Conservation (phyloP, 768 basidiomycete species). For the Asterophora lycoperdoides region DNA sequence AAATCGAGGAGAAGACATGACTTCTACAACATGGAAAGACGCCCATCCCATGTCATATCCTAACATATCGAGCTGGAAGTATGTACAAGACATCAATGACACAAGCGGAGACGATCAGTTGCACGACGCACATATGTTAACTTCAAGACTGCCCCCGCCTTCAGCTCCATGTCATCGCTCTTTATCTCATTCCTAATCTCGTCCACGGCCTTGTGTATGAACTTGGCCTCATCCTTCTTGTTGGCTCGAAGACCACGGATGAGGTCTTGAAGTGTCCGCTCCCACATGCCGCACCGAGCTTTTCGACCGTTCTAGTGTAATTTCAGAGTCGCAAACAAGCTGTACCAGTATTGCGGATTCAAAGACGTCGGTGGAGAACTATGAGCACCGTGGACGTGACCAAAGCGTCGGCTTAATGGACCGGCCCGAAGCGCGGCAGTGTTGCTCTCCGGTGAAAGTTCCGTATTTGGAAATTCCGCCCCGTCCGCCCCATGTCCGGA, state of each 20-base stretch:
- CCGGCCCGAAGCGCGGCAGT: too few species aligned
- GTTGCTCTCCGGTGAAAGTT: too few species aligned
- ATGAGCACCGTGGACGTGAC: too few species aligned
- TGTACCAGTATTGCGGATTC: too few species aligned
- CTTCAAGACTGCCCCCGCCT: constrained; percentile 92
- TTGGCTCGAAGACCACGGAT: constrained; percentile 94
- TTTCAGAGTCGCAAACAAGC: not conserved
- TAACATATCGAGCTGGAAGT: constrained; percentile 89
- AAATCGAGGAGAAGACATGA: constrained; percentile 90
- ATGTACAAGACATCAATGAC: constrained; percentile 9
- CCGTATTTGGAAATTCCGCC: too few species aligned
- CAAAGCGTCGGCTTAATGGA: too few species aligned
- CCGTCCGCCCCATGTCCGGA: too few species aligned
- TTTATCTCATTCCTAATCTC: constrained; percentile 92
- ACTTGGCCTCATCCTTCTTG: constrained; percentile 89
- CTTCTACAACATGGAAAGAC: constrained; percentile 95
- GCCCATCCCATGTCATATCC: constrained; percentile 95
- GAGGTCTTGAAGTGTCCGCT: constrained; percentile 91
- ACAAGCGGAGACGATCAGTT: not conserved
- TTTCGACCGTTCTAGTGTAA: not conserved
- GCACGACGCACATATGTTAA: constrained; percentile 82
- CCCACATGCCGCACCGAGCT: constrained; percentile 65
- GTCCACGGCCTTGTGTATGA: constrained; percentile 89
- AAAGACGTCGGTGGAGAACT: too few species aligned
- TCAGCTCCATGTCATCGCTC: constrained; percentile 94